Evolutionary conservation across 2,329 filamentous ascomycete genomes (phyloP).

Genomic region (Sporothrix curviconia): DNA sequence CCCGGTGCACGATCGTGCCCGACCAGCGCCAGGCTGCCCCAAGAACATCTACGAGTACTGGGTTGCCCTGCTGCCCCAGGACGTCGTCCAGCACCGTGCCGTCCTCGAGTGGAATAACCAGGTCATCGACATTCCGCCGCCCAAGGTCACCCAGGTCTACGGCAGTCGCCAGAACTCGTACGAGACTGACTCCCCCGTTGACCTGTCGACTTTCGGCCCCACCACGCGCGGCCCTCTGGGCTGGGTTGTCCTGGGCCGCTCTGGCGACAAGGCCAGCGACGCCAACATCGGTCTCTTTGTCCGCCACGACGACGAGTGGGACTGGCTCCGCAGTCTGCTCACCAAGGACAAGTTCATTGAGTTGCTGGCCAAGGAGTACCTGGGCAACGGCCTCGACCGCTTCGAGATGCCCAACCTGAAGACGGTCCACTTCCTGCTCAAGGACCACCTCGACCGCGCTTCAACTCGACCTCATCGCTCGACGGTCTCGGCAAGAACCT

Average conservation of each 20-base stretch:
- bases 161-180: slow-evolving; percentile 15
- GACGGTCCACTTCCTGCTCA: slow-evolving; percentile 20
- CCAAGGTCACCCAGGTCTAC: slow-evolving; percentile 20
- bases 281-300: slow-evolving; percentile 43
- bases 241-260: slow-evolving; percentile 30
- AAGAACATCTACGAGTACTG: slow-evolving; percentile 22
- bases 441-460: slow-evolving; percentile 29
- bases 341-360: slow-evolving; percentile 32
- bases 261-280: slow-evolving; percentile 39
- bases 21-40: slow-evolving; percentile 20
- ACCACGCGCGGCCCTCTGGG: slow-evolving; percentile 23
- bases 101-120: slow-evolving; percentile 18
- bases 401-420: slow-evolving; percentile 39
- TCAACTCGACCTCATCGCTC: slow-evolving; percentile 15
- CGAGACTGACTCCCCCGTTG: slow-evolving; percentile 16
- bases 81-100: slow-evolving; percentile 20
- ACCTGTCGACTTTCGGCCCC: slow-evolving; percentile 17
- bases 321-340: slow-evolving; percentile 38
- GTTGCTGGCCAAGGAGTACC: slow-evolving; percentile 33
- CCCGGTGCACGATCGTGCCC: slow-evolving; percentile 21
- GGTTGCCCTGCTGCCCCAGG: slow-evolving; percentile 21
- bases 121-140: slow-evolving; percentile 21
- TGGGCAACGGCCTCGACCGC: slow-evolving; percentile 34
- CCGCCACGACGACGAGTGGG: slow-evolving; percentile 36
- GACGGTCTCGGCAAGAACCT: slow-evolving; percentile 16